Base-by-base conservation (phyloP, 768 basidiomycete genomes). In the Suillus fuscotomentosus region DNA sequence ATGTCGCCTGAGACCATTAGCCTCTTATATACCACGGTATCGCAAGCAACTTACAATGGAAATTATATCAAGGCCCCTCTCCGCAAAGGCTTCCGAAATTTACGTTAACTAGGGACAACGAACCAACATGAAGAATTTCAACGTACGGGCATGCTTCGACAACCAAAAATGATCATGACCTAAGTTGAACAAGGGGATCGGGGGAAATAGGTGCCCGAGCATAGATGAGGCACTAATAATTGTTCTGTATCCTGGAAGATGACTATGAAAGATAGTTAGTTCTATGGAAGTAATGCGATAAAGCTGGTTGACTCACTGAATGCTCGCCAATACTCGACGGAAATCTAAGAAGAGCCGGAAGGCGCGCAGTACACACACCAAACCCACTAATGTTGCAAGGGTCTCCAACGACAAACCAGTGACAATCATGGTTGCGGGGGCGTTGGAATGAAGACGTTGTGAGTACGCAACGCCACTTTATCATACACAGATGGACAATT, bases 1-100 rank as follows among this genome's bases (percentile, higher is more conserved):
- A 42, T 20, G 55, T 51, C 47, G 57, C 56, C 68, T 69, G 8
- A 38, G 27, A 27, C 15, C 15, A 57, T 57, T 24, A 27, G 17
- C 39, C 15, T 57, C 15, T 27, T 9, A 17, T 14, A 17, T 22
- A 27, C 27, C 5, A 41, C 31, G 31, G 31, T 31, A 31, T 31
- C 6, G 39, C 41, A 71, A 45, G 9, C 81, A 65, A 4, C 69
- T 65, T 51, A 81, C 79, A 17, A 69, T 56, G n/a, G 79, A 77
- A 67, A 72, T 64, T 42, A 79, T 73, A 63, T 81, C 80, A 66
- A 74, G 75, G 38, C 81, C 80, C 60, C 67, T 70, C 27, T 67
- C 47, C 54, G 73, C 69, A 60, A 74, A 80, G 20, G 67, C 78
- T 80, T 41, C 10, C 17, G 48, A 56, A 27, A 62, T 42, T 31